Percentiles rank a stretch among this genome's conserved stretches.
Conservation (phyloP, 1,139 yeast genomes). For the Diutina ranongensis region DNA sequence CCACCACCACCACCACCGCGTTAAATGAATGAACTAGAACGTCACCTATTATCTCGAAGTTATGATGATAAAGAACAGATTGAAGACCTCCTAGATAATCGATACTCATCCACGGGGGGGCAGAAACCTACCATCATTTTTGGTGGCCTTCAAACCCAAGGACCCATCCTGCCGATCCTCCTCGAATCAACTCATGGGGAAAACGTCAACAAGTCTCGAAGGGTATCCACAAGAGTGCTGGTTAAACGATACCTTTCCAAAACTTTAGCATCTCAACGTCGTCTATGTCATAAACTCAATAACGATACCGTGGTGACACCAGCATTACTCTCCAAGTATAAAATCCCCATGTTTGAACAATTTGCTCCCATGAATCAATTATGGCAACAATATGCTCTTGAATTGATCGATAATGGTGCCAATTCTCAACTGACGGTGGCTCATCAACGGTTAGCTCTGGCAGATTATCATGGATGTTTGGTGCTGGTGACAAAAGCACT, state of each 20-base stretch:
- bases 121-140: slow-evolving; percentile 49
- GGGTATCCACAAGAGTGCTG: slow-evolving; percentile 13
- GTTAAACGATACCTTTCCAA: neutral
- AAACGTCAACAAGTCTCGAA: slow-evolving; percentile 14
- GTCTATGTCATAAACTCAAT: neutral
- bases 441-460: slow-evolving; percentile 54
- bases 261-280: neutral
- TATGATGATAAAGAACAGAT: slow-evolving; percentile 30
- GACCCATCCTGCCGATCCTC: slow-evolving; percentile 12
- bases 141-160: slow-evolving; percentile 22
- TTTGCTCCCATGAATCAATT: slow-evolving; percentile 40
- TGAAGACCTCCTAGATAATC: slow-evolving; percentile 35
- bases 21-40: slow-evolving; percentile 25
- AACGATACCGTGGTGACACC: neutral
- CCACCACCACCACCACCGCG: neutral
- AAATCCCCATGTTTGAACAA: slow-evolving; percentile 41
- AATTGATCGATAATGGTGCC: slow-evolving; percentile 29
- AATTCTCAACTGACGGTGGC: slow-evolving; percentile 20
- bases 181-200: slow-evolving; percentile 10
- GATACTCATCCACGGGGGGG: slow-evolving; percentile 47
- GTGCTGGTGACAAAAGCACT: slow-evolving; percentile 47
- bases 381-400: slow-evolving; percentile 54
- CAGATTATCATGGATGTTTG: slow-evolving; percentile 76
- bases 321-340: slow-evolving; percentile 12
- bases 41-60: slow-evolving; percentile 39